These are phyloP conservation scores for Fusarium sp. DNA, from an alignment of 2,329 filamentous ascomycete species.

Conservation along the genomic window DNA sequence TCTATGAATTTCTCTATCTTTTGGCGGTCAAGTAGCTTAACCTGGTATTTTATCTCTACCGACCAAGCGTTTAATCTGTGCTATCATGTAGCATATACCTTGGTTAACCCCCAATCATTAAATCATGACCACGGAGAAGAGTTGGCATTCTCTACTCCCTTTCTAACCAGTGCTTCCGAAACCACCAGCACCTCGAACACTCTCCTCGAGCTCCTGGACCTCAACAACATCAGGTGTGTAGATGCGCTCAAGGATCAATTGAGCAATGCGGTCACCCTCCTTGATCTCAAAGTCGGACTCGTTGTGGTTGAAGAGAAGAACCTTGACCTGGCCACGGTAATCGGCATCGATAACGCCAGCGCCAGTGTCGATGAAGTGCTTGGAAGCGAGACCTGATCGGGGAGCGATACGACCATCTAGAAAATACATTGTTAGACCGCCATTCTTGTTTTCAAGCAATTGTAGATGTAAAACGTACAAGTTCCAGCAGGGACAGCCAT, in stretches of 20 bases:
- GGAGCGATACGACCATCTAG: slow-evolving; percentile 89
- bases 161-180: slow-evolving; percentile 84
- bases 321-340: slow-evolving; percentile 93
- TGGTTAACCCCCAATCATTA: slow-evolving; percentile 17
- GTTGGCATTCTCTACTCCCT: not conserved
- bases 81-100: not conserved
- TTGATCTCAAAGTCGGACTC: slow-evolving; percentile 85
- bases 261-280: slow-evolving; percentile 90
- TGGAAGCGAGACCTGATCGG: slow-evolving; percentile 88
- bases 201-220: slow-evolving; percentile 88
- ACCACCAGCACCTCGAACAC: slow-evolving; percentile 88
- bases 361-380: slow-evolving; percentile 96
- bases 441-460: not conserved
- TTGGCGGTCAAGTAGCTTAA: not conserved
- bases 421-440: slow-evolving; percentile 1
- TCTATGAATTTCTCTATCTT: not conserved
- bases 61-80: not conserved
- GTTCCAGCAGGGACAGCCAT: slow-evolving; percentile 92
- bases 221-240: slow-evolving; percentile 93
- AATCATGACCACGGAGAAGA: slow-evolving; percentile 18
- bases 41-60: not conserved
- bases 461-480: slow-evolving; percentile 67
- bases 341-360: slow-evolving; percentile 98
- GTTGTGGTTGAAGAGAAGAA: slow-evolving; percentile 92
- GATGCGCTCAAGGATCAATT: slow-evolving; percentile 94